Evolutionary conservation across 2,329 filamentous ascomycete species (phyloP).

Genomic region (Cladosporium phlei): DNA sequence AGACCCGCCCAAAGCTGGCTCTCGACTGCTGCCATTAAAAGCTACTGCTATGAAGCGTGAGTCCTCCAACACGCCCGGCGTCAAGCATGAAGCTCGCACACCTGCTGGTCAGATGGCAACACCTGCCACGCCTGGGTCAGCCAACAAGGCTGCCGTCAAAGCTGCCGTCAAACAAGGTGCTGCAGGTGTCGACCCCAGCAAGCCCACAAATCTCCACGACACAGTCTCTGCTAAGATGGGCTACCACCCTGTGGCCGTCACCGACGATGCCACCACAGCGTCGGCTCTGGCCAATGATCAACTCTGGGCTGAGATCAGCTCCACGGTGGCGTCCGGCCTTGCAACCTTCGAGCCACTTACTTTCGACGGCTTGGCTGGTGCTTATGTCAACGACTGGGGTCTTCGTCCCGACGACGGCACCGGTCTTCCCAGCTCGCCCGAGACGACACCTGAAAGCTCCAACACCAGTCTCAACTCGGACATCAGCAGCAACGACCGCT

Average conservation of each 20-base stretch:
- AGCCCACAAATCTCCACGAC: constrained; percentile 28
- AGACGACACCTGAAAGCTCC: constrained; percentile 23
- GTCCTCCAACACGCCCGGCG: constrained; percentile 13
- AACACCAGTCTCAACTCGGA: constrained; percentile 36
- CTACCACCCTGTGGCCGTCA: constrained; percentile 10
- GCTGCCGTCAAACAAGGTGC: constrained; percentile 19
- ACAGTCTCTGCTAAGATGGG: constrained; percentile 28
- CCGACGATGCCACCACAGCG: background rate
- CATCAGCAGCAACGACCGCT: constrained; percentile 39
- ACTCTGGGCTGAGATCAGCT: constrained; percentile 18
- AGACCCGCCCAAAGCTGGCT: constrained; percentile 24
- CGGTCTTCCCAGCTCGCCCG: constrained; percentile 18
- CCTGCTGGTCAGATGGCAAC: constrained; percentile 25
- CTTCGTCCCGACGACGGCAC: constrained; percentile 18
- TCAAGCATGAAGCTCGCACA: constrained; percentile 15
- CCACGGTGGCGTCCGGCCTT: constrained; percentile 23
- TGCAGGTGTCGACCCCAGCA: constrained; percentile 17
- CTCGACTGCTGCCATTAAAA: background rate
- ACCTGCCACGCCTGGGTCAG: constrained; percentile 17
- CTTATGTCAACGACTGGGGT: constrained; percentile 17
- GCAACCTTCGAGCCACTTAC: constrained; percentile 3
- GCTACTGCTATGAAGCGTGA: constrained; percentile 32
- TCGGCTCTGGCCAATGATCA: background rate
- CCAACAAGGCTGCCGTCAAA: constrained; percentile 17
- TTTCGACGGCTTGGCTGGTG: constrained; percentile 7